A percentile compares a stretch with the other conserved stretches of the same genome.
phyloP scores from a whole-genome alignment of 768 basidiomycete species.

The Pulveroboletus sp. region DNA sequence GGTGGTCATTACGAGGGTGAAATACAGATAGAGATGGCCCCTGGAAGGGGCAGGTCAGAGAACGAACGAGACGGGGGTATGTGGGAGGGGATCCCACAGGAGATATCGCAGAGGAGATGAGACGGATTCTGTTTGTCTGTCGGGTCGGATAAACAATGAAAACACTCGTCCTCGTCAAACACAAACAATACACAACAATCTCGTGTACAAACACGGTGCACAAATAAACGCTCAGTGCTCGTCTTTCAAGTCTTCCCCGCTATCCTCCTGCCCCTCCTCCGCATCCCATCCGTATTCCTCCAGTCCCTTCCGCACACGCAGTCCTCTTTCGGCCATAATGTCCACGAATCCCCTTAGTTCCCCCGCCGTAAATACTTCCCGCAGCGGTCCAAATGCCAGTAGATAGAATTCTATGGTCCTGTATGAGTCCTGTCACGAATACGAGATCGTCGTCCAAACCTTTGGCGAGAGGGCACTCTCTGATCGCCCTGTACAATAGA shows the following conservation, averaged over 20 bases:
- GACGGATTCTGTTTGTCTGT: background rate
- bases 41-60: conserved; percentile 16
- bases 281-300: conserved; percentile 39
- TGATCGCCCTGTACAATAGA: conserved; percentile 66
- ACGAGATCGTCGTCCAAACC: conserved; percentile 35
- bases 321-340: conserved; percentile 70
- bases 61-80: conserved; percentile 1
- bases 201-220: conserved; percentile 16
- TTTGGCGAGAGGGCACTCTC: conserved; percentile 73
- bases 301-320: conserved; percentile 58
- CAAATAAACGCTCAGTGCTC: conserved; percentile 6
- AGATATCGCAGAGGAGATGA: background rate
- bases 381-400: conserved; percentile 68
- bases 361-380: conserved; percentile 51
- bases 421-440: conserved; percentile 12
- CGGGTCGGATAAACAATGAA: conserved; percentile 7
- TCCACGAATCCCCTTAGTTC: conserved; percentile 64
- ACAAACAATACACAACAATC: conserved; percentile 20
- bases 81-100: background rate
- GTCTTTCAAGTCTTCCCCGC: conserved; percentile 48
- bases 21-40: conserved; percentile 19
- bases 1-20: conserved; percentile 44
- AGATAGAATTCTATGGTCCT: conserved; percentile 60
- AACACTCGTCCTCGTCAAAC: conserved; percentile 45
- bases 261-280: conserved; percentile 15